A percentile compares a stretch with the other conserved stretches of the same genome.
Conservation (phyloP, 345 rosid species). For the Camelina laxa region DNA sequence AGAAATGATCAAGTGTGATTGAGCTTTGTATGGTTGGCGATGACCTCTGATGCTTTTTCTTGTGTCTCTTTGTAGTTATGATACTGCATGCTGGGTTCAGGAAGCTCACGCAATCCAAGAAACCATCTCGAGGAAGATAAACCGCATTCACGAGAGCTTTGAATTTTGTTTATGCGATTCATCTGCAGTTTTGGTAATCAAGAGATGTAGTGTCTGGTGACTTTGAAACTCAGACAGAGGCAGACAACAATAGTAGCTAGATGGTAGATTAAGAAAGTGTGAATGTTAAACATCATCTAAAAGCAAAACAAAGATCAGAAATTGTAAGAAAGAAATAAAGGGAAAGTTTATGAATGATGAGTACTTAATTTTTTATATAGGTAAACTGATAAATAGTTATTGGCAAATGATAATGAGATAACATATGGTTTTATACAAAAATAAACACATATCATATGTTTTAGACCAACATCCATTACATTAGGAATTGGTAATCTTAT, state of each 20-base stretch:
- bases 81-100: constrained; percentile 82
- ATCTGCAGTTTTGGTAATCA: constrained; percentile 28
- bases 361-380: not conserved
- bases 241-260: not conserved
- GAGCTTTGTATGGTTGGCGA: not conserved
- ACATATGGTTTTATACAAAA: not conserved
- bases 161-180: constrained; percentile 21
- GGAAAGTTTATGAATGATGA: not conserved
- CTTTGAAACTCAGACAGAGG: not conserved
- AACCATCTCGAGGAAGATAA: constrained; percentile 51
- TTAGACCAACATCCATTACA: not conserved
- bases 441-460: not conserved
- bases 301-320: not conserved
- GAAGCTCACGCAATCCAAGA: constrained; percentile 69
- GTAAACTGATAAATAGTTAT: not conserved
- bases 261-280: constrained; percentile 23
- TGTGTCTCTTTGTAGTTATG: constrained; percentile 51
- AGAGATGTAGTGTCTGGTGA: not conserved
- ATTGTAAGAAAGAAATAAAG: constrained; percentile 16
- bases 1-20: not conserved
- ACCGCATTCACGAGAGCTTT: constrained; percentile 1
- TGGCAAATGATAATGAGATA: not conserved
- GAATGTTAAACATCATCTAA: constrained; percentile 26
- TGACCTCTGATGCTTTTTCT: not conserved
- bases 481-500: not conserved